These are phyloP conservation scores for Hypoxylon perforatum DNA, from an alignment of 495 filamentous ascomycete genomes.

Conservation along the genomic window DNA sequence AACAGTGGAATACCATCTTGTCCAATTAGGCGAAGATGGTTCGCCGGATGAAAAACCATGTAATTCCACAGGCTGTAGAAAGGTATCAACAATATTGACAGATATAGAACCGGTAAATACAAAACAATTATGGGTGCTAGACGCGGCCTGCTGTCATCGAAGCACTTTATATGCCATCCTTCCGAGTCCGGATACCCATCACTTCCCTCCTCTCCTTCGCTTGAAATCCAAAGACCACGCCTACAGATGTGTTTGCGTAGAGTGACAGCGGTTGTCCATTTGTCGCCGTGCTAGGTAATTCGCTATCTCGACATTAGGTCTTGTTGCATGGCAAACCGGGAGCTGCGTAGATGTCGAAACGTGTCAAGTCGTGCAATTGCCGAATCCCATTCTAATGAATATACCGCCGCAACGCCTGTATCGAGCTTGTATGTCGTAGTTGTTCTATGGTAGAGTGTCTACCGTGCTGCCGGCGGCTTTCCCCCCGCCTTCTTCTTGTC, in stretches of 20 bases:
- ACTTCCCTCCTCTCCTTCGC: background rate
- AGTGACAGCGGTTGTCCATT: background rate
- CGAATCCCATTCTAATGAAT: background rate
- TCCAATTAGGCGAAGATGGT: background rate
- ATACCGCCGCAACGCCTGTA: background rate
- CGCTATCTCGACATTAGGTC: background rate
- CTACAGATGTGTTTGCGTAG: constrained; percentile 1
- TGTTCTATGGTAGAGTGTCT: constrained; percentile 6
- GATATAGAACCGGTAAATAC: constrained; percentile 33
- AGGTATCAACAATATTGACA: constrained; percentile 37
- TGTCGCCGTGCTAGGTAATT: background rate
- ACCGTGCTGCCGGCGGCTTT: constrained; percentile 44
- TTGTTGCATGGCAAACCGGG: background rate
- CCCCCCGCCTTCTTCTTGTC: constrained; percentile 44
- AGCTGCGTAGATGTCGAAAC: background rate
- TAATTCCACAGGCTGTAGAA: constrained; percentile 7
- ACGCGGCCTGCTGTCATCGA: constrained; percentile 44
- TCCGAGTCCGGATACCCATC: constrained; percentile 2
- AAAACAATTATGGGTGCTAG: constrained; percentile 40
- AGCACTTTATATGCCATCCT: constrained; percentile 31
- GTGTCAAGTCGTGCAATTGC: background rate
- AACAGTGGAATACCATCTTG: background rate
- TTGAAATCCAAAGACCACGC: background rate
- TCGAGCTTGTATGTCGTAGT: constrained; percentile 1
- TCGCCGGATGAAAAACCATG: background rate